Evolutionary conservation across 164 flowering plant species (phyloP).

Genomic region (Piper betle): DNA sequence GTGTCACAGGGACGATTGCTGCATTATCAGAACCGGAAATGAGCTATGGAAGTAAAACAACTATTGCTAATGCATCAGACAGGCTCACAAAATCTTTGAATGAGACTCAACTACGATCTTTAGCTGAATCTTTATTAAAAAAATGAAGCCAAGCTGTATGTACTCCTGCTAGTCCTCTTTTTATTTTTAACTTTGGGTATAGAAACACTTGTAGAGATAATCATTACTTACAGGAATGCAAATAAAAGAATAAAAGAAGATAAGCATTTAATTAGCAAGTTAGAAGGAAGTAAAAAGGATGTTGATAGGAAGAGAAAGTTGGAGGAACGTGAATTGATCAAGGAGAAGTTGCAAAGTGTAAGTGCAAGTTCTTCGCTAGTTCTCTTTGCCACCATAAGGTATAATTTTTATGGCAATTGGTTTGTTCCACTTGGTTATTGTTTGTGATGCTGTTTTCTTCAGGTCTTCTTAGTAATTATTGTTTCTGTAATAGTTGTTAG

Average conservation of each 20-base stretch:
- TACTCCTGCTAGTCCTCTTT: not conserved
- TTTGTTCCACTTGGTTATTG: not conserved
- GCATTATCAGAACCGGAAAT: conserved; percentile 29
- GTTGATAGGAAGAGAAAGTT: conserved; percentile 60
- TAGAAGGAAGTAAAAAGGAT: conserved; percentile 58
- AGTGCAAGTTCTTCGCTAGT: conserved; percentile 3
- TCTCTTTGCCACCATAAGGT: not conserved
- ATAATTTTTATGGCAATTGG: not conserved
- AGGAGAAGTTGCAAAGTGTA: conserved; percentile 40
- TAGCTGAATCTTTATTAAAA: conserved; percentile 36
- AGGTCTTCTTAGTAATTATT: too few species aligned
- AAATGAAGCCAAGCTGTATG: conserved; percentile 50
- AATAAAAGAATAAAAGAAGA: conserved; percentile 56
- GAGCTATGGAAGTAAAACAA: conserved; percentile 15
- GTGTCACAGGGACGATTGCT: conserved; percentile 39
- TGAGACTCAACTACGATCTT: conserved; percentile 52
- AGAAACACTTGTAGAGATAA: not conserved
- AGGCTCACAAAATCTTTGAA: conserved; percentile 45
- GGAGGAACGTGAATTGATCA: conserved; percentile 50
- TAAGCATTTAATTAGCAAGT: conserved; percentile 39
- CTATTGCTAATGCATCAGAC: conserved; percentile 49
- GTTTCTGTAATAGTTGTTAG: not conserved
- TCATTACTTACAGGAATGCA: conserved; percentile 34
- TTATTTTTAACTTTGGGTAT: not conserved
- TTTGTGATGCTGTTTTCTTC: not conserved